A percentile compares a stretch with the other conserved stretches of the same genome.
These are phyloP conservation scores for Hevea brasiliensis DNA, from an alignment of 345 rosid species.

Conservation along the genomic window DNA sequence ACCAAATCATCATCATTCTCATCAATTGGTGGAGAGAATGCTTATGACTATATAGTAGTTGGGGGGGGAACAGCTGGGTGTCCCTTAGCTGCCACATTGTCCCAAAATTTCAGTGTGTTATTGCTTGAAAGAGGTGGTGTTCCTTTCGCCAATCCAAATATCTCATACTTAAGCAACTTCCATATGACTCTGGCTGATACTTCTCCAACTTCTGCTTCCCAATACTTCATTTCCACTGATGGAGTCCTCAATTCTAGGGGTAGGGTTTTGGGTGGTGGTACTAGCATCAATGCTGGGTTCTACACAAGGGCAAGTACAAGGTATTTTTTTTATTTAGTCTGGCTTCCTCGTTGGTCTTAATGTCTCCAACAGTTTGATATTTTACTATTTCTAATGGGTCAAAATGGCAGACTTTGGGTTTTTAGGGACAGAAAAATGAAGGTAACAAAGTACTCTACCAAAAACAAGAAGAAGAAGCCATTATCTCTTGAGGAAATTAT, in stretches of 20 bases:
- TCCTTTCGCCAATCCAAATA: slow-evolving; percentile 84
- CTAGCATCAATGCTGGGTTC: slow-evolving; percentile 93
- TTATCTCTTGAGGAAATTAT: too few species aligned
- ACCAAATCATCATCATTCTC: slow-evolving; percentile 60
- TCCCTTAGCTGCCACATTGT: slow-evolving; percentile 87
- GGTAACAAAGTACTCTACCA: too few species aligned
- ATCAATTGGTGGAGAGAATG: slow-evolving; percentile 38
- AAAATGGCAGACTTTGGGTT: too few species aligned
- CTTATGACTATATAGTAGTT: slow-evolving; percentile 77
- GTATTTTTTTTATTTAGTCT: slow-evolving; percentile 34
- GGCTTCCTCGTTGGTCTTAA: not conserved
- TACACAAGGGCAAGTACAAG: slow-evolving; percentile 70
- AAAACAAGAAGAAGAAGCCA: too few species aligned
- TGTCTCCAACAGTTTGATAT: too few species aligned
- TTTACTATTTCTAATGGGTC: too few species aligned
- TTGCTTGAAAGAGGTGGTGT: slow-evolving; percentile 94
- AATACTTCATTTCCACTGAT: slow-evolving; percentile 77
- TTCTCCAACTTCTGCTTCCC: slow-evolving; percentile 82
- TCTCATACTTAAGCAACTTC: slow-evolving; percentile 75
- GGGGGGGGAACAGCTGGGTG: slow-evolving; percentile 99
- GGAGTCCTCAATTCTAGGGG: slow-evolving; percentile 90
- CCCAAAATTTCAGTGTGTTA: slow-evolving; percentile 71
- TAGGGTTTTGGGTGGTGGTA: slow-evolving; percentile 94
- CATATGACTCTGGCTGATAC: slow-evolving; percentile 77
- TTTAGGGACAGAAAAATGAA: too few species aligned